These are phyloP conservation scores for Myriosclerotinia curreyana DNA, from an alignment of 2,329 filamentous ascomycete genomes.

Conservation along the genomic window DNA sequence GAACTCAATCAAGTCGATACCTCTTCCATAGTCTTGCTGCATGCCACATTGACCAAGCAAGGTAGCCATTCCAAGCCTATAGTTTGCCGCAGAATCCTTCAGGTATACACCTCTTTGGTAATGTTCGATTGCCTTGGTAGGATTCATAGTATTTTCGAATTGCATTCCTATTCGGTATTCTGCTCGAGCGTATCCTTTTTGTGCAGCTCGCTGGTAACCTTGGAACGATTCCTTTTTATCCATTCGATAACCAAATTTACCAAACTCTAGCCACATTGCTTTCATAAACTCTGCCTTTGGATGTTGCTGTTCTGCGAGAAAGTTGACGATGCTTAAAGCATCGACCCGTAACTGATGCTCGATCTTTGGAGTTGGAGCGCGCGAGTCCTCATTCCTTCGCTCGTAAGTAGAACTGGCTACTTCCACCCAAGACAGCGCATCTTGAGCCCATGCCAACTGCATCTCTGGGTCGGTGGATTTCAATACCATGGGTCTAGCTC, in stretches of 20 bases:
- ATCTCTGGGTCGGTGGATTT: conserved; percentile 93
- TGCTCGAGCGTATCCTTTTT: conserved; percentile 80
- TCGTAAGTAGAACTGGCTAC: conserved; percentile 71
- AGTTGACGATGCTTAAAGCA: conserved; percentile 86
- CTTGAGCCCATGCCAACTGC: conserved; percentile 95
- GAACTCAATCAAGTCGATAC: conserved; percentile 76
- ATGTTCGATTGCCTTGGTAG: conserved; percentile 84
- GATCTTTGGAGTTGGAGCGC: conserved; percentile 76
- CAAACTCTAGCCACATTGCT: conserved; percentile 97
- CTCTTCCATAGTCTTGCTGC: conserved; percentile 72
- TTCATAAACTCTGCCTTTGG: conserved; percentile 92
- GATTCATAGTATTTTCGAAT: conserved; percentile 92
- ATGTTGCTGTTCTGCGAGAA: conserved; percentile 86
- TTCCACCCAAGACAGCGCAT: conserved; percentile 85
- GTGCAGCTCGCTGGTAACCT: conserved; percentile 80
- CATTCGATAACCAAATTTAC: conserved; percentile 83
- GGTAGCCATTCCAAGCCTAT: conserved; percentile 96
- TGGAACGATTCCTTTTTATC: conserved; percentile 94
- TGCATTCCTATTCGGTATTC: conserved; percentile 99
- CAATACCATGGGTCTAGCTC: conserved; percentile 76
- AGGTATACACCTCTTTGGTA: conserved; percentile 78
- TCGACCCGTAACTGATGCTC: conserved; percentile 87
- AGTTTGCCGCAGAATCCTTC: conserved; percentile 81
- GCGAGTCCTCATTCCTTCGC: conserved; percentile 43
- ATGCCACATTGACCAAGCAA: conserved; percentile 91